Evolutionary conservation across 2,329 filamentous ascomycete genomes (phyloP), one percentile per base, ranked within the genome.

Genomic region (Claviceps cyperi): DNA sequence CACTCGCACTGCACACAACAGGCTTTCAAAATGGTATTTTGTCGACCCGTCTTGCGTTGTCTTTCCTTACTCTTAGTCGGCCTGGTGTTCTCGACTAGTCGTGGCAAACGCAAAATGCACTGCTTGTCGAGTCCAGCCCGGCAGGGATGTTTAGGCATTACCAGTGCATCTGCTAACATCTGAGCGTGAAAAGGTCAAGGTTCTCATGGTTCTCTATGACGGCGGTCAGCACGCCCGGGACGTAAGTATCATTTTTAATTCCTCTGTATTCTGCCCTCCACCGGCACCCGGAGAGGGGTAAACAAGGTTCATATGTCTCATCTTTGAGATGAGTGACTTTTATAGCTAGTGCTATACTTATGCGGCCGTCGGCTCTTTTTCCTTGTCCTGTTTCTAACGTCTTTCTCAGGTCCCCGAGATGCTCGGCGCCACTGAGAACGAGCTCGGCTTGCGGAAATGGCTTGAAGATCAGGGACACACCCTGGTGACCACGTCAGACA

Each of bases 391-490:
- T 14, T 11, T 32, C 28, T 32, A 9, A 32, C 28, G 9, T 32
- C 28, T 32, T 4, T 11, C 11, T 32, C 9, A 83, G 77, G 78
- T 82, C 67, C 89, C 90, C 56, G 80, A 79, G 62, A 79, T 98
- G 60, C 81, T 96, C 62, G 92, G 92, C 64, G 95, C 92, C 56
- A 96, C 89, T 46, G 88, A 98, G 78, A 97, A 97, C 70, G 92
- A 98, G 78, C 87, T 98, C 55, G 92, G 92, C 61, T 76, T 98
- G 66, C 82, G 92, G 66, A 90, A 94, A 73, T 98, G 92, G 91
- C 83, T 98, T 60, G 92, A 97, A 77, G 86, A 91, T 55, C 84
- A 94, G 69, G 92, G 92, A 62, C 92, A 98, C 80, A 94, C 87
- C 56, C 81, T 98, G 54, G 80, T 98, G 60, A 98, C 92, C 62